Evolutionary conservation across 768 basidiomycete genomes (phyloP).

Genomic region (Pleurotus platypus): DNA sequence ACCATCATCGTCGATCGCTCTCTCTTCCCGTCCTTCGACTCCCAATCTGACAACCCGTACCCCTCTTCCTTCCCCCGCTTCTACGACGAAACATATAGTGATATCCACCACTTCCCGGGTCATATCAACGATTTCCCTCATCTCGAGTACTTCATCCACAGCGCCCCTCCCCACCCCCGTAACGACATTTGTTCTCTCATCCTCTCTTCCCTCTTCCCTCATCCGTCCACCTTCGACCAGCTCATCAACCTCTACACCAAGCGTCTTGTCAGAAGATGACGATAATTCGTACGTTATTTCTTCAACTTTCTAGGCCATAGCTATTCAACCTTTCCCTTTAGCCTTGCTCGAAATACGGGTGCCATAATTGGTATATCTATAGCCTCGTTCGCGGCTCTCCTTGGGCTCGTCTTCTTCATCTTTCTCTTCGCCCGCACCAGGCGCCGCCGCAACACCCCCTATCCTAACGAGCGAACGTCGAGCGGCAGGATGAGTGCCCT

Average conservation of each 20-base stretch:
- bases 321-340: not conserved
- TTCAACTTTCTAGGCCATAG: not conserved
- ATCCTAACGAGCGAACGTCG: not conserved
- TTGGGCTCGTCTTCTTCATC: not conserved
- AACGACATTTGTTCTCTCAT: not conserved
- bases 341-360: not conserved
- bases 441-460: not conserved
- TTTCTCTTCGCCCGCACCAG: not conserved
- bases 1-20: not conserved
- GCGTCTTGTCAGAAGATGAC: constrained; percentile 2
- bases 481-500: constrained; percentile 1
- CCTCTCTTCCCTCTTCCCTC: not conserved
- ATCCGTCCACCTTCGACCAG: not conserved
- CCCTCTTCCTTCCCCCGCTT: not conserved
- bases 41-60: not conserved
- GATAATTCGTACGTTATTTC: not conserved
- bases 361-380: constrained; percentile 4
- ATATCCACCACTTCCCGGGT: not conserved
- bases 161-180: not conserved
- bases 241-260: not conserved
- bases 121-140: not conserved
- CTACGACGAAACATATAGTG: no score
- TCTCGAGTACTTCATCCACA: not conserved
- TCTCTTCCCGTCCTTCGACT: not conserved
- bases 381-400: not conserved